Base-by-base conservation (phyloP, 192 early-diverging fungal genomes). In the Phycomyces nitens region DNA sequence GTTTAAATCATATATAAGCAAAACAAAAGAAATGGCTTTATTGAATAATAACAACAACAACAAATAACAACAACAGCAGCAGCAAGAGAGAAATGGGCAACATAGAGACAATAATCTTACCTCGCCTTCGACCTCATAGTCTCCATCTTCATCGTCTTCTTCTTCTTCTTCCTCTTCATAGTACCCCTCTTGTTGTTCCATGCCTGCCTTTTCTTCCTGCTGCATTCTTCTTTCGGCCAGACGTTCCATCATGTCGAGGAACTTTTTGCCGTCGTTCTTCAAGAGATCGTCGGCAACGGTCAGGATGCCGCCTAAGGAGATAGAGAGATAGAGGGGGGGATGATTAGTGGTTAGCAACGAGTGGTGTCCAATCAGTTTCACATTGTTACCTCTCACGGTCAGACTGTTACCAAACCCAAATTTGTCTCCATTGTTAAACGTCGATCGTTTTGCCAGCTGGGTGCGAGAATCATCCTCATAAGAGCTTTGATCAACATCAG, bases 241-340 rank as follows among this genome's bases (percentile, higher is more conserved):
- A 20, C 88, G 88, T 72, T 96, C 95, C 95, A 98, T 96, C 79
- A 96, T 87, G 65, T 98, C 93, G 49, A 98, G 81, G 68, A 98
- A 96, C 76, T 95, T 96, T 69, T 88, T 89, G 23, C 95, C 92
- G 71, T 98, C 94, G 41, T 94, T 94, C 51, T 93, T 91, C 21
- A 95, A 74, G 52, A 95, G 86, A 74, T 95, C 91, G 62, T 95
- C 92, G 12, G 92, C 93, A 18, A 95, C 91, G 0, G 85, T 85
- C 15, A 84, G 70, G 27, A 85, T 86, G n/a, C 82, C 80, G 52
- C 80, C 82, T 84, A 61, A 38, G 24, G 16, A 54, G 22, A 47
- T 39, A 14, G 16, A 72, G 41, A 51, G n/a, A n/a, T n/a, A n/a
- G n/a, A n/a, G n/a, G n/a, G n/a, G n/a, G n/a, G n/a, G n/a, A n/a